These are phyloP conservation scores for Trichophyton schoenleinii DNA, from an alignment of 2,329 filamentous ascomycete genomes.

Conservation along the genomic window DNA sequence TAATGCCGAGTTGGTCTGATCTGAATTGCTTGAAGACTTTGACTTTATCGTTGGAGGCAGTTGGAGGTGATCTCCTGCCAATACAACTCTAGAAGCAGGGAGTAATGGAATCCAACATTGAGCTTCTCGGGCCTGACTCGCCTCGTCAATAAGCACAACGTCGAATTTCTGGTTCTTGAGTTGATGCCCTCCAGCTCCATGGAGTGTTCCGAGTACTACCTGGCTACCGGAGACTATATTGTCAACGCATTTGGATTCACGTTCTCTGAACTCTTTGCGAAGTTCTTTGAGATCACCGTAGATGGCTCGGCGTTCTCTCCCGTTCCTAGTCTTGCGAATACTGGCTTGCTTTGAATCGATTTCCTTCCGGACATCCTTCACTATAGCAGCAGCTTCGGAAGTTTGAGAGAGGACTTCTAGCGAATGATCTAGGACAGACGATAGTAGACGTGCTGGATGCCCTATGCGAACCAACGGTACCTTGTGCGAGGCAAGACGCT, in stretches of 20 bases:
- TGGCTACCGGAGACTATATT: conserved; percentile 64
- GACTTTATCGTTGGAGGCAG: conserved; percentile 91
- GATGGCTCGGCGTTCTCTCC: conserved; percentile 64
- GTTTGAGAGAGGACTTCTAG: conserved; percentile 83
- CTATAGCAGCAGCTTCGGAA: conserved; percentile 77
- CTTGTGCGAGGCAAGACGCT: conserved; percentile 72
- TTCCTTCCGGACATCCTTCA: conserved; percentile 78
- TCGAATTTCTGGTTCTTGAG: conserved; percentile 72
- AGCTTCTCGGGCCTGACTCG: conserved; percentile 86
- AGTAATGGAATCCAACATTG: conserved; percentile 93
- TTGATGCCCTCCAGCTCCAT: conserved; percentile 80
- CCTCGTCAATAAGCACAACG: conserved; percentile 90
- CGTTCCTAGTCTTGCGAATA: conserved; percentile 73
- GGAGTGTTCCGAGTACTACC: conserved; percentile 82
- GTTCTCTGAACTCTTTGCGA: conserved; percentile 73
- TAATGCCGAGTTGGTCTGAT: conserved; percentile 14
- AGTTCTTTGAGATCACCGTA: conserved; percentile 77
- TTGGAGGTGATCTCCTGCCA: conserved; percentile 90
- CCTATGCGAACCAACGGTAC: conserved; percentile 80
- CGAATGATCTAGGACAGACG: conserved; percentile 77
- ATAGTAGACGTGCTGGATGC: conserved; percentile 80
- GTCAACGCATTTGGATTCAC: conserved; percentile 69
- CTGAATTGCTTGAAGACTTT: conserved; percentile 27
- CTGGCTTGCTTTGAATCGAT: conserved; percentile 87
- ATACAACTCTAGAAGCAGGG: conserved; percentile 66